These are phyloP conservation scores for Trichocomaceae sp. DNA, from an alignment of 2,329 filamentous ascomycete species.

Conservation along the genomic window DNA sequence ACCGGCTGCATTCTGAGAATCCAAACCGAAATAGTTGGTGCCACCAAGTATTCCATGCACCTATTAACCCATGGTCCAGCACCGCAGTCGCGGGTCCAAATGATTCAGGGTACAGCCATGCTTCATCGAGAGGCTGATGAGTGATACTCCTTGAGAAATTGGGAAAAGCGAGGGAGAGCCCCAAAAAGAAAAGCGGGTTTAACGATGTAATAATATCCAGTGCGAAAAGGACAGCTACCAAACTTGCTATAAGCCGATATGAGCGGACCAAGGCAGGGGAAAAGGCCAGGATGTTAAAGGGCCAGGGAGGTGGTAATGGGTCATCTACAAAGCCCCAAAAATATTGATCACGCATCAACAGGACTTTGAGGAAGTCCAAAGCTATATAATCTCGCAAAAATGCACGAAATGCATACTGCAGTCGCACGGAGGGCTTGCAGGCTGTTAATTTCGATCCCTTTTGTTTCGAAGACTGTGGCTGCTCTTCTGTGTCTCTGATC, in stretches of 20 bases:
- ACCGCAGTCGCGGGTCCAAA: slow-evolving; percentile 46
- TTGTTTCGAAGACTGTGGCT: slow-evolving; percentile 4
- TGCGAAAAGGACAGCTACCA: slow-evolving; percentile 53
- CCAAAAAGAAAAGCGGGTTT: slow-evolving; percentile 54
- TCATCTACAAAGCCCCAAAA: slow-evolving; percentile 56
- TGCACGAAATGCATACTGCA: slow-evolving; percentile 40
- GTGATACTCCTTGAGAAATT: slow-evolving; percentile 51
- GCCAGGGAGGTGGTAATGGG: slow-evolving; percentile 38
- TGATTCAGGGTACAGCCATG: slow-evolving; percentile 56
- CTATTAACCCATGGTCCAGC: slow-evolving; percentile 62
- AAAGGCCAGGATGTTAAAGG: slow-evolving; percentile 37
- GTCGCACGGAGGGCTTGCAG: slow-evolving; percentile 39
- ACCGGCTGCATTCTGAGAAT: slow-evolving; percentile 35
- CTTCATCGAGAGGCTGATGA: slow-evolving; percentile 53
- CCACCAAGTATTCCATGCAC: slow-evolving; percentile 84
- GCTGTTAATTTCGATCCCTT: slow-evolving; percentile 14
- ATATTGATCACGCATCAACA: slow-evolving; percentile 71
- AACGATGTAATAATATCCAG: slow-evolving; percentile 57
- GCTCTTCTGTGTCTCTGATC: slow-evolving; percentile 17
- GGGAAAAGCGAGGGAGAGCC: slow-evolving; percentile 44
- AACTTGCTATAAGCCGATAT: slow-evolving; percentile 53
- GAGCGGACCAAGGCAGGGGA: slow-evolving; percentile 44
- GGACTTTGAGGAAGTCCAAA: slow-evolving; percentile 62
- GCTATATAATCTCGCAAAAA: slow-evolving; percentile 56
- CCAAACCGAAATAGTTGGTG: slow-evolving; percentile 79